These are phyloP conservation scores for Cephalotrichum gorgonifer DNA, from an alignment of 2,329 filamentous ascomycete species.

Conservation along the genomic window DNA sequence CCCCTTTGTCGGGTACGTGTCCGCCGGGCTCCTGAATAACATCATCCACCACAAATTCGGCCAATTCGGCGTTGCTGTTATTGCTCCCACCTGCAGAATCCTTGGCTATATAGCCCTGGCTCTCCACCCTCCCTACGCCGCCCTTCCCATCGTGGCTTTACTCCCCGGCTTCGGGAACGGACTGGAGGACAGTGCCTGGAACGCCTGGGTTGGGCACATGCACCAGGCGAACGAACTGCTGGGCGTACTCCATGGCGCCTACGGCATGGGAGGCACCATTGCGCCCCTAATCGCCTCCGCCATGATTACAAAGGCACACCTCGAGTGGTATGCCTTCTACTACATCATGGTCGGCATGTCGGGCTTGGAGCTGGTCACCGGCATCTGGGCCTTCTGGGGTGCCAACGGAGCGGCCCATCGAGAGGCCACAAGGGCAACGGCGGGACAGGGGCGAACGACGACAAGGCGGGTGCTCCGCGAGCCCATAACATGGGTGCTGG, in stretches of 20 bases:
- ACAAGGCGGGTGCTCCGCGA: constrained; percentile 32
- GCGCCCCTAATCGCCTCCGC: constrained; percentile 61
- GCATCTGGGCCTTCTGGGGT: constrained; percentile 49
- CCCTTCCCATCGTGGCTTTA: constrained; percentile 53
- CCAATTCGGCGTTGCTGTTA: constrained; percentile 59
- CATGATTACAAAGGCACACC: constrained; percentile 52
- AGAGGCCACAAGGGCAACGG: constrained; percentile 17
- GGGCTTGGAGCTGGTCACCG: constrained; percentile 42
- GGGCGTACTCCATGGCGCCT: constrained; percentile 62
- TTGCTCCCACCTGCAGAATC: constrained; percentile 53
- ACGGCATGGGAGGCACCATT: constrained; percentile 61
- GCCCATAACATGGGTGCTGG: constrained; percentile 55
- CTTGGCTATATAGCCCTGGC: constrained; percentile 56
- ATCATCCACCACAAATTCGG: constrained; percentile 53
- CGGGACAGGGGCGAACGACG: constrained; percentile 30
- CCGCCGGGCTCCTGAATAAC: constrained; percentile 55
- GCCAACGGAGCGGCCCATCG: constrained; percentile 50
- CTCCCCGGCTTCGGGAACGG: constrained; percentile 64
- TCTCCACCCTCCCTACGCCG: constrained; percentile 59
- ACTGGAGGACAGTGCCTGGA: constrained; percentile 50
- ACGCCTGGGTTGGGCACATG: constrained; percentile 60
- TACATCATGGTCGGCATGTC: constrained; percentile 50
- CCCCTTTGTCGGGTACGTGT: constrained; percentile 54
- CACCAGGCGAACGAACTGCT: constrained; percentile 62
- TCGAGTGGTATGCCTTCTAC: constrained; percentile 66